Evolutionary conservation across 495 filamentous ascomycete species (phyloP).

Genomic region (Sabuloglossum arenarium): DNA sequence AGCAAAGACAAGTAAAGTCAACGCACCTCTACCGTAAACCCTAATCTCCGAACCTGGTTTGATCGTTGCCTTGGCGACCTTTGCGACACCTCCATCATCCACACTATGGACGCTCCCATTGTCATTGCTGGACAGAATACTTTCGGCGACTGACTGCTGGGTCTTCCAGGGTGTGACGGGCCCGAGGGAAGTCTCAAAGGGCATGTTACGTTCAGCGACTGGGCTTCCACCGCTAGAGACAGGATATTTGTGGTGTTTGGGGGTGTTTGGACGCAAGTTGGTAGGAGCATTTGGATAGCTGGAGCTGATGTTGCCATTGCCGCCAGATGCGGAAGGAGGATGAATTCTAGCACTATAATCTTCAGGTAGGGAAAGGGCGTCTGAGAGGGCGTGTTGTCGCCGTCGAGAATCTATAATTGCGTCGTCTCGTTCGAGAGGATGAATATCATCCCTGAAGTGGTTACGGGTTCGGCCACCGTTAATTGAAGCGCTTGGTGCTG

Average conservation of each 20-base stretch:
- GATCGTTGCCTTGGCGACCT: constrained; percentile 10
- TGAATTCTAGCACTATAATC: not conserved
- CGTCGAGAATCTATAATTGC: not conserved
- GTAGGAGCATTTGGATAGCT: not conserved
- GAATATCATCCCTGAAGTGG: not conserved
- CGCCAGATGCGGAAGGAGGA: not conserved
- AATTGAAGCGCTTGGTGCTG: not conserved
- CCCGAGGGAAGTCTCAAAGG: not conserved
- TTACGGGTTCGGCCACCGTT: not conserved
- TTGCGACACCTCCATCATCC: not conserved
- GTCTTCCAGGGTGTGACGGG: not conserved
- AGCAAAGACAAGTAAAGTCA: constrained; percentile 2
- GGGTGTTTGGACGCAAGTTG: not conserved
- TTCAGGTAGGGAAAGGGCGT: not conserved
- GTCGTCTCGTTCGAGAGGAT: not conserved
- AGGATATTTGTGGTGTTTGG: not conserved
- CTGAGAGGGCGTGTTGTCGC: not conserved
- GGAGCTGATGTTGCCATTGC: not conserved
- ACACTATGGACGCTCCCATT: not conserved
- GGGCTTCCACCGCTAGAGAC: not conserved
- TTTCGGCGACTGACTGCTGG: not conserved
- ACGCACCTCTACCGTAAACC: constrained; percentile 23
- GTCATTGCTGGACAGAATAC: not conserved
- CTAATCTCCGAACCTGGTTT: constrained; percentile 19
- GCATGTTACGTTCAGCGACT: not conserved